phyloP scores from a whole-genome alignment of 768 basidiomycete species.

The Podaxis carcinomalis region DNA sequence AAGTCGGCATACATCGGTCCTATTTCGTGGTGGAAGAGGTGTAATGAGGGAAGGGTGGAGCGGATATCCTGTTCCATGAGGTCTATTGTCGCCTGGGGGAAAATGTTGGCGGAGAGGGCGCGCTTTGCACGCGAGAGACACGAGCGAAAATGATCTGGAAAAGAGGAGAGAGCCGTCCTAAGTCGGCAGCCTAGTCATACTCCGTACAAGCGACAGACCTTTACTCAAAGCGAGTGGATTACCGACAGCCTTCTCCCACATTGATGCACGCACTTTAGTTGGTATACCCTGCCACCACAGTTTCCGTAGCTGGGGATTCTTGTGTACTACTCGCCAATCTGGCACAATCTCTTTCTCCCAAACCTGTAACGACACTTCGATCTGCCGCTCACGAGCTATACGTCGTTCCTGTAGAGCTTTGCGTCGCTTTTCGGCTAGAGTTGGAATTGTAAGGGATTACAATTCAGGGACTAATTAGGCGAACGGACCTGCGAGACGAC shows the following conservation, averaged over 20 bases:
- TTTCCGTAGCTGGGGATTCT: slow-evolving; percentile 57
- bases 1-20: slow-evolving; percentile 82
- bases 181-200: not conserved
- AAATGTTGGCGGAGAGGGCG: slow-evolving; percentile 58
- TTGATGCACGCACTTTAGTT: slow-evolving; percentile 65
- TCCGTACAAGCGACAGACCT: slow-evolving; percentile 38
- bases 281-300: slow-evolving; percentile 92
- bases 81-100: slow-evolving; percentile 57
- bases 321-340: slow-evolving; percentile 75
- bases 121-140: slow-evolving; percentile 74
- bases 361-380: slow-evolving; percentile 63
- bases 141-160: slow-evolving; percentile 63
- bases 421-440: slow-evolving; percentile 65
- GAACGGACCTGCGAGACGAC: slow-evolving; percentile 63
- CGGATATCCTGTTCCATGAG: slow-evolving; percentile 73
- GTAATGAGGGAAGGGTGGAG: slow-evolving; percentile 69
- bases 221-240: slow-evolving; percentile 79
- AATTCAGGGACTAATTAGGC: not conserved
- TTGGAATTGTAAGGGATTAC: slow-evolving; percentile 2
- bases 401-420: slow-evolving; percentile 61
- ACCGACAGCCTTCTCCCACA: slow-evolving; percentile 87
- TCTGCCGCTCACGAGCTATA: slow-evolving; percentile 55
- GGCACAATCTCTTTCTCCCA: slow-evolving; percentile 83
- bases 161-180: slow-evolving; percentile 6
- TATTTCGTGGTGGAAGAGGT: slow-evolving; percentile 71